Evolutionary conservation across 179 eudicot genomes (phyloP).

Genomic region (Patellifolia procumbens): DNA sequence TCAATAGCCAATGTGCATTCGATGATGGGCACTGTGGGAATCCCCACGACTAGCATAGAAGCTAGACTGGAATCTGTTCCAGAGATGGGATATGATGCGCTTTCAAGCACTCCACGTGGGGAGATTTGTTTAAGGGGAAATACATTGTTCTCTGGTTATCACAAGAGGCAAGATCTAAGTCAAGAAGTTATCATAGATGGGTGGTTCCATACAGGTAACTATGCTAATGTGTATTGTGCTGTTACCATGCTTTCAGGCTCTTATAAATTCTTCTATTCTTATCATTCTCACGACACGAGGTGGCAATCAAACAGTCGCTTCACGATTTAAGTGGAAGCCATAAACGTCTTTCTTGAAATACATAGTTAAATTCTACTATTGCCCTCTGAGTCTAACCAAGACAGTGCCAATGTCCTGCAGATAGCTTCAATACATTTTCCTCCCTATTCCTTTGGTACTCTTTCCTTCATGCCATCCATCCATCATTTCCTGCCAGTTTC

Average conservation of each 20-base stretch:
- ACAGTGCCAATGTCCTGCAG: too few relatives aligned
- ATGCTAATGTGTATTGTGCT: not conserved
- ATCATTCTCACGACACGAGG: not conserved
- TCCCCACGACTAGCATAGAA: slow-evolving; percentile 84
- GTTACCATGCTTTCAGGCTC: not conserved
- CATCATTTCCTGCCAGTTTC: too few relatives aligned
- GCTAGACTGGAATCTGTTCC: slow-evolving; percentile 95
- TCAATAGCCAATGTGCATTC: slow-evolving; percentile 73
- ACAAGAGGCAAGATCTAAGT: slow-evolving; percentile 76
- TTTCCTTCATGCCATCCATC: too few relatives aligned
- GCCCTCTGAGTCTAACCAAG: too few relatives aligned
- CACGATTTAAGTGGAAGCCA: too few relatives aligned
- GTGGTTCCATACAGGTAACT: slow-evolving; percentile 93
- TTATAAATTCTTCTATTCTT: not conserved
- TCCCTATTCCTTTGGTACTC: too few relatives aligned
- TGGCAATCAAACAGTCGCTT: not conserved
- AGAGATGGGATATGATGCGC: slow-evolving; percentile 91
- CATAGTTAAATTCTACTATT: too few relatives aligned
- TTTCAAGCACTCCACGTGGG: slow-evolving; percentile 74
- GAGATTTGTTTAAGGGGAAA: slow-evolving; percentile 90
- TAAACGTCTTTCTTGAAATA: too few relatives aligned
- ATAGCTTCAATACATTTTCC: too few relatives aligned
- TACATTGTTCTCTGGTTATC: slow-evolving; percentile 90
- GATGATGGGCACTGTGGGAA: slow-evolving; percentile 88
- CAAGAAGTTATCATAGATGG: slow-evolving; percentile 72